Base-by-base conservation (phyloP, 2,329 filamentous ascomycete genomes). In the Paramyrothecium roridum region DNA sequence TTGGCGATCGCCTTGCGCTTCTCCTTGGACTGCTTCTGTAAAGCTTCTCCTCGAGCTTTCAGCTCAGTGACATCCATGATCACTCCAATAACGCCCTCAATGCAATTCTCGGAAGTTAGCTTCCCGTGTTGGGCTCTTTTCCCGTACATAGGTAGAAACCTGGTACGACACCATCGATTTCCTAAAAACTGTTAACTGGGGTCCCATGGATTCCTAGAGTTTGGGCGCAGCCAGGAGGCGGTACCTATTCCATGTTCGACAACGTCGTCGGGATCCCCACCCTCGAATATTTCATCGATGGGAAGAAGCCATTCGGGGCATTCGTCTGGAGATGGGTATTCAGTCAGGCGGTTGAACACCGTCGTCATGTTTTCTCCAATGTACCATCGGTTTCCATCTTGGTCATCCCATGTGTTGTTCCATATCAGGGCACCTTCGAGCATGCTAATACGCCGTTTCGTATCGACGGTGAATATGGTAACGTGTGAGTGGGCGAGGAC, bases 51-150 rank as follows among this genome's bases (percentile, higher is more conserved):
- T 53, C 85, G 80, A 55, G 82, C 76, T 59, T 87, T 87, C 26
- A 91, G 70, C 62, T 91, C 87, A 0, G 89, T 92, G 7, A 92
- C 84, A 64, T 93, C 89, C 81, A 91, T 89, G 48, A 88, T 87
- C n/a, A 92, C 83, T 2, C 88, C 89, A 55, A 91, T 90, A 2
- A 90, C 87, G 1, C 89, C 89, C 59, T 90, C 85, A 20, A 91
- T 78, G 51, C 76, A 80, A 3, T 74, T 70, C 16, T 82, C 76
- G 16, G 70, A 61, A 3, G 60, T 72, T 3, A 72, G 73, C 60
- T 77, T 77, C 16, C 78, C 75, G 16, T 83, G 82, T 30, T 76
- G 74, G 2, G 80, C 75, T 48, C 80, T 80, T 53, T 84, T 83
- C 16, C 79, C 80, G 21, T 83, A 70, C 37, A 90, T 78, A 1